Evolutionary conservation across 208 protist species (phyloP).

Genomic region (Lotmaria passim): DNA sequence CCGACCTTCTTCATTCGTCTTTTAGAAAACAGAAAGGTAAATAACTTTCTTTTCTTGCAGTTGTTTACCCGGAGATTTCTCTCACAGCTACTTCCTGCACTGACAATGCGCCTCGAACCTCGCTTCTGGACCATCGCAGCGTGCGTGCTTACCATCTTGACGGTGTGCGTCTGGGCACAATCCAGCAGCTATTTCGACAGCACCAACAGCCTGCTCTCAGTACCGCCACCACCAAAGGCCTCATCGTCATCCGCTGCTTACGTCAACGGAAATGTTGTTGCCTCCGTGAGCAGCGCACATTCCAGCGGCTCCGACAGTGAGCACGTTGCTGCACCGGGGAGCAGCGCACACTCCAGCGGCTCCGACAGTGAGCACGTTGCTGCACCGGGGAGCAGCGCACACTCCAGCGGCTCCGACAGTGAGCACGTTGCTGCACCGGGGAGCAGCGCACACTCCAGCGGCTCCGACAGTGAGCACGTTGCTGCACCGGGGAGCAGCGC

Average conservation of each 20-base stretch:
- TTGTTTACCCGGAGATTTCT: too few species aligned
- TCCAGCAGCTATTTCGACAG: background rate
- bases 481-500: too few species aligned
- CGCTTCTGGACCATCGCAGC: background rate
- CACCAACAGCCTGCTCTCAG: background rate
- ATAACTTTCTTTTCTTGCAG: too few species aligned
- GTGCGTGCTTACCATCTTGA: background rate
- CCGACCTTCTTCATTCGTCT: too few species aligned
- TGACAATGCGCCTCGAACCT: background rate
- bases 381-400: too few species aligned
- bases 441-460: too few species aligned
- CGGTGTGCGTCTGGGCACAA: conserved; percentile 4
- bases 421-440: background rate
- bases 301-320: background rate
- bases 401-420: too few species aligned
- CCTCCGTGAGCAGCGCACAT: background rate
- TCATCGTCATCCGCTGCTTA: background rate
- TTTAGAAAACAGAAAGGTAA: too few species aligned
- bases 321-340: background rate
- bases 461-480: too few species aligned
- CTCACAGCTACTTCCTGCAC: too few species aligned
- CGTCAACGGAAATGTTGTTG: background rate
- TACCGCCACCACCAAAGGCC: background rate
- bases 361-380: too few species aligned
- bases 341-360: too few species aligned